A percentile compares a stretch with the other conserved stretches of the same genome.
These are phyloP conservation scores for Beauveria varroae DNA, from an alignment of 2,329 filamentous ascomycete species.

Conservation along the genomic window DNA sequence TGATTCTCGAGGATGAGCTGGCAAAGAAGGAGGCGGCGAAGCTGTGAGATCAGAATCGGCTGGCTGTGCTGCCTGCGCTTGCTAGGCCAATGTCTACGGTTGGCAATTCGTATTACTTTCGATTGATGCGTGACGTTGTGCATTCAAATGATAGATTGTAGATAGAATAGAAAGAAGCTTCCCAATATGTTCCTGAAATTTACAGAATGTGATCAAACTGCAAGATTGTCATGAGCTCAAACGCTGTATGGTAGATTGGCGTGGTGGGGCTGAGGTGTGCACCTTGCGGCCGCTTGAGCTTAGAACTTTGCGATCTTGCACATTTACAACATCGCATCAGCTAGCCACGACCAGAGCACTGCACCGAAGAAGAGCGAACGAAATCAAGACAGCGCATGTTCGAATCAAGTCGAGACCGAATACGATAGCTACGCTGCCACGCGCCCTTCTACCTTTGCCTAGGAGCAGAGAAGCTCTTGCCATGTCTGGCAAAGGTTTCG, in stretches of 20 bases:
- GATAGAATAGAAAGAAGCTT: too few relatives aligned
- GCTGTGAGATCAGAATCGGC: neutral
- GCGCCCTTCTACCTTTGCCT: neutral
- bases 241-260: too few relatives aligned
- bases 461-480: neutral
- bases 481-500: constrained; percentile 42
- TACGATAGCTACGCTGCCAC: neutral
- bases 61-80: neutral
- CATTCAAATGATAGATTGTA: neutral
- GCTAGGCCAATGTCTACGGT: neutral
- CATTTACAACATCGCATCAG: neutral
- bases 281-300: too few relatives aligned
- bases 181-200: too few relatives aligned
- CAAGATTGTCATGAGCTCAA: too few relatives aligned
- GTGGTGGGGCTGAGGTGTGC: constrained; percentile 1
- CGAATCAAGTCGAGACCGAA: neutral
- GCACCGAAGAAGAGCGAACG: neutral
- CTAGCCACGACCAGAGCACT: neutral
- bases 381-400: neutral
- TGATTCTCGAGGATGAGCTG: constrained; percentile 39
- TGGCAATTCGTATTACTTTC: neutral
- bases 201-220: too few relatives aligned
- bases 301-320: neutral
- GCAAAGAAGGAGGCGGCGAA: constrained; percentile 17
- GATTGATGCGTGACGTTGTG: neutral